A percentile compares a stretch with the other conserved stretches of the same genome.
Conservation (phyloP, 1,284 basidiomycete genomes). For the Sporisorium scitamineum region DNA sequence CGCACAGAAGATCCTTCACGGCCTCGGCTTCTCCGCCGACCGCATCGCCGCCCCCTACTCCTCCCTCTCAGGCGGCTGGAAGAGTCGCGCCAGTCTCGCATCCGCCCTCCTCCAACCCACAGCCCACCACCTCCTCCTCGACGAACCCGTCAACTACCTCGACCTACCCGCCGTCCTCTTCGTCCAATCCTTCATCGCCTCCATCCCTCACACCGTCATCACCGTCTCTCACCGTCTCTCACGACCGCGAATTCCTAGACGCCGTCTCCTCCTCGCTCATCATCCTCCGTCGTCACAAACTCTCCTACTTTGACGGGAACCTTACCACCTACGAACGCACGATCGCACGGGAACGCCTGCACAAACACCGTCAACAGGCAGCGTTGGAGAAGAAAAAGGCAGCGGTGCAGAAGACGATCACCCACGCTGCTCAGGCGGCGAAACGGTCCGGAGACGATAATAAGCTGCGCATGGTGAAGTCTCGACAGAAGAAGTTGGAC, state of each 20-base stretch:
- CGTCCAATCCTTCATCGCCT: conserved; percentile 74
- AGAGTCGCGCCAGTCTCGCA: conserved; percentile 74
- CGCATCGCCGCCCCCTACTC: conserved; percentile 73
- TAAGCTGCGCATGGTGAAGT: conserved; percentile 73
- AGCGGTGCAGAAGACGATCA: conserved; percentile 71
- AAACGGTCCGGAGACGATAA: conserved; percentile 78
- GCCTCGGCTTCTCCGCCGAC: conserved; percentile 76
- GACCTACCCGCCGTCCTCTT: conserved; percentile 70
- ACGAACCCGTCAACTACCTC: conserved; percentile 72
- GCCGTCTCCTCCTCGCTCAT: conserved; percentile 78
- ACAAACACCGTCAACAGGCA: conserved; percentile 74
- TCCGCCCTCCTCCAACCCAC: conserved; percentile 70
- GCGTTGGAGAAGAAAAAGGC: conserved; percentile 75
- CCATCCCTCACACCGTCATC: conserved; percentile 73
- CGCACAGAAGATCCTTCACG: conserved; percentile 75
- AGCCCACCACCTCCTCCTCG: conserved; percentile 71
- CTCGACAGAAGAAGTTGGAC: conserved; percentile 76
- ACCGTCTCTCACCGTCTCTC: conserved; percentile 77
- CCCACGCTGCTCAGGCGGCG: conserved; percentile 73
- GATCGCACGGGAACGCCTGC: conserved; percentile 73
- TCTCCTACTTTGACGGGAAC: conserved; percentile 76
- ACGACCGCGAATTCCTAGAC: conserved; percentile 80
- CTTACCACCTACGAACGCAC: conserved; percentile 75
- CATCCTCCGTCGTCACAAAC: conserved; percentile 74
- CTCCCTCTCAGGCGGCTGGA: conserved; percentile 79